Evolutionary conservation across 1,139 yeast species (phyloP), one percentile per base, ranked within the genome.

Genomic region (Debaryomyces coudertii): DNA sequence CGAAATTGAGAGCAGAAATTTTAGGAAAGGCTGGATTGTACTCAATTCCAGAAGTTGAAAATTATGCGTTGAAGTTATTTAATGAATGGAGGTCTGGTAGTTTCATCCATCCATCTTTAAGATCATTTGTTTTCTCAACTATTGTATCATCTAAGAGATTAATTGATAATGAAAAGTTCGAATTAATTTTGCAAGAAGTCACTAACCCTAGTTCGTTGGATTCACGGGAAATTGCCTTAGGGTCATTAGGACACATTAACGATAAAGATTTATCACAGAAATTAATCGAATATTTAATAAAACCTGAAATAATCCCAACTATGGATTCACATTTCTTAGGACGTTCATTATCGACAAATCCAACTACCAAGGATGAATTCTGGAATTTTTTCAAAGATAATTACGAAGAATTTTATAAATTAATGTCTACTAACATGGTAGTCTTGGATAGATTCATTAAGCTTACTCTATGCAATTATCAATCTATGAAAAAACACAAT

Each of bases 271-370:
- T 71, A 31, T 65, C 79, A 35, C 60, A 65, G 9, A 60, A 61
- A 46, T 65, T 82, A 42, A 57, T 82, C 29, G 60, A 57, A 1
- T 58, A 71, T 51, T 62, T 82, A 37, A 58, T 74, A 35, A 70
- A 73, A 45, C 72, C 74, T 15, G 56, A 58, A 2, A 63, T 71
- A 9, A 66, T 85, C 28, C 87, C 88, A n/a, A 77, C 78, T 38
- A 88, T 87, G 88, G 90, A 87, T 60, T 73, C 81, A 22, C 87
- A 83, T 57, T 83, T 78, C 58, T 66, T 85, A 48, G 77, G 82
- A 1, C 66, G 66, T 12, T 69, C 83, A 15, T 66, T 86, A 40
- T 74, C 85, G 7, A 58, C 68, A 12, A 87, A 85, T 60, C 62
- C 76, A 7, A 60, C 58, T 3, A 73, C 83, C 1, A 79, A 84